phyloP scores from a whole-genome alignment of 2,329 filamentous ascomycete species.

The Cordyceps tenuipes region DNA sequence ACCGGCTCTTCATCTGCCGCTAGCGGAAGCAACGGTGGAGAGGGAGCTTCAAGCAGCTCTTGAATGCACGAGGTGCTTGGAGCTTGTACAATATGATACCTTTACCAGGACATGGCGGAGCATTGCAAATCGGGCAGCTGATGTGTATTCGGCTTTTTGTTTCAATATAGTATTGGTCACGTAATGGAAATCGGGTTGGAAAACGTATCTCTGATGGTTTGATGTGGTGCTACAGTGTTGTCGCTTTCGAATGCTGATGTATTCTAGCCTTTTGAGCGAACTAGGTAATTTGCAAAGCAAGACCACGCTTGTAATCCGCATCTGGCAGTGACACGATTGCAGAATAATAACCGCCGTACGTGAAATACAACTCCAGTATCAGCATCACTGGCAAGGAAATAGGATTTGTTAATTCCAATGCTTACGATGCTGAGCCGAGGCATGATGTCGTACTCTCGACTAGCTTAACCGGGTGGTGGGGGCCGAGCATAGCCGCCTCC shows the following conservation, averaged over 20 bases:
- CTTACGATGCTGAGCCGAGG: conserved; percentile 6
- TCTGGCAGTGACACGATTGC: neutral
- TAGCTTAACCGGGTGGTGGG: neutral
- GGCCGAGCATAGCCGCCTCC: neutral
- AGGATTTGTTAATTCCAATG: neutral
- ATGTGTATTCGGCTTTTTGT: neutral
- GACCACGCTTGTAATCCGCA: neutral
- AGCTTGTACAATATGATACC: conserved; percentile 7
- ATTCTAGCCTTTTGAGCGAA: neutral
- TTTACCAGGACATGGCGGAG: neutral
- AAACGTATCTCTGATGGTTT: neutral
- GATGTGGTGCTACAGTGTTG: neutral
- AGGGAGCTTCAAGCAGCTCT: conserved; percentile 17
- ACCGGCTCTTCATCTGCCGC: conserved; percentile 20
- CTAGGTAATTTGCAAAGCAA: neutral
- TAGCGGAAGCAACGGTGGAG: conserved; percentile 15
- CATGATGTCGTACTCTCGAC: neutral
- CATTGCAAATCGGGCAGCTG: neutral
- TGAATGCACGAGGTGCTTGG: neutral
- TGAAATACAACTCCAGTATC: neutral
- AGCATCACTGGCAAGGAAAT: neutral
- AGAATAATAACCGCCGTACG: neutral
- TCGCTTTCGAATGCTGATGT: neutral
- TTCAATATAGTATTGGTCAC: neutral
- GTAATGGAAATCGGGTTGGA: neutral